Evolutionary conservation across 2,329 filamentous ascomycete species (phyloP).

Genomic region (Trichoderma koningiopsis): DNA sequence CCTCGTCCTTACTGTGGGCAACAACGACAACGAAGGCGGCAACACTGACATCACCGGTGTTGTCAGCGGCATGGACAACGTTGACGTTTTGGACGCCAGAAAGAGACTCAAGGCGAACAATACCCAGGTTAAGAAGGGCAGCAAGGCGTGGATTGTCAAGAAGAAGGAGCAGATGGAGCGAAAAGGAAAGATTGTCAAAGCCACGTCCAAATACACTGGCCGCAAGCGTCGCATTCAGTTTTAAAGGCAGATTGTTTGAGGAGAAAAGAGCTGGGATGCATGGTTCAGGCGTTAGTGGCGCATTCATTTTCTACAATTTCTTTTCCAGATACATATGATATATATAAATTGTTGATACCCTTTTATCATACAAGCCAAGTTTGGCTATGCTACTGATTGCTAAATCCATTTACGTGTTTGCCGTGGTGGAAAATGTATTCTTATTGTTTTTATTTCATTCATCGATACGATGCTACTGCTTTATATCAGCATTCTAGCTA

Average conservation of each 20-base stretch:
- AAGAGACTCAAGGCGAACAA: constrained; percentile 52
- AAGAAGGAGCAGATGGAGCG: constrained; percentile 93
- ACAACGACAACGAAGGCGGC: constrained; percentile 49
- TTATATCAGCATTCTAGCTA: constrained; percentile 8
- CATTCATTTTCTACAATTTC: background rate
- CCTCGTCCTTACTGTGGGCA: constrained; percentile 87
- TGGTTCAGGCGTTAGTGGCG: constrained; percentile 38
- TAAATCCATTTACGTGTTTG: background rate
- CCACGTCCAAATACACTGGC: constrained; percentile 90
- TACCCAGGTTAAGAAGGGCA: constrained; percentile 72
- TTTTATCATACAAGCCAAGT: constrained; percentile 11
- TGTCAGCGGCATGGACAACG: constrained; percentile 83
- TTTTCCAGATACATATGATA: constrained; percentile 5
- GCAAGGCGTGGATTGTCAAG: constrained; percentile 79
- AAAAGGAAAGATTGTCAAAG: constrained; percentile 93
- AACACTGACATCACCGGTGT: constrained; percentile 87
- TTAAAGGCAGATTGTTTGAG: constrained; percentile 43
- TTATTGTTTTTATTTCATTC: constrained; percentile 9
- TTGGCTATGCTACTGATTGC: background rate
- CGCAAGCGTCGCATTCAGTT: constrained; percentile 81
- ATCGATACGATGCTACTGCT: background rate
- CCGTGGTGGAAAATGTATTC: background rate
- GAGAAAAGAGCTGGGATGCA: constrained; percentile 30
- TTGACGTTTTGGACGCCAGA: constrained; percentile 76
- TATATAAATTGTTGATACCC: constrained; percentile 29